phyloP scores from a whole-genome alignment of 1,139 yeast genomes.

The Scheffersomyces quercinus region DNA sequence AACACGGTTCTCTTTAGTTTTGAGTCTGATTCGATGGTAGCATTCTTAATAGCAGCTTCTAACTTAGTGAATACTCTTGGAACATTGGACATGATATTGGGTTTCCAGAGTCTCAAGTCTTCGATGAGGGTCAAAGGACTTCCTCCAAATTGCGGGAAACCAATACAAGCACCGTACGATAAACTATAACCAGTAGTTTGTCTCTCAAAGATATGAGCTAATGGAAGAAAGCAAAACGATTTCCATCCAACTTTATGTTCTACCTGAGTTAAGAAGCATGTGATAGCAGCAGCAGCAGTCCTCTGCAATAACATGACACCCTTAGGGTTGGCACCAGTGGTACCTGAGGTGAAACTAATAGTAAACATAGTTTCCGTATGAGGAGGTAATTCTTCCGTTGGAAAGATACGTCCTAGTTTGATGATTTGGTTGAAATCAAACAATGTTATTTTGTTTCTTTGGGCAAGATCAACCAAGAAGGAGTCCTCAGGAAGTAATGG shows the following conservation, averaged over 20 bases:
- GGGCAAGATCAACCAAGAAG: conserved; percentile 13
- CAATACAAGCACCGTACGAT: conserved; percentile 16
- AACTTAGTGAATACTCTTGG: conserved; percentile 68
- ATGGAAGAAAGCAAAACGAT: conserved; percentile 22
- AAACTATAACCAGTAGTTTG: conserved; percentile 16
- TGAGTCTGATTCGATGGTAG: conserved; percentile 30
- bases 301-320: conserved; percentile 67
- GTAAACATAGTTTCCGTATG: conserved; percentile 57
- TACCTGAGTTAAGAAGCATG: conserved; percentile 21
- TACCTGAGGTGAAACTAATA: conserved; percentile 77
- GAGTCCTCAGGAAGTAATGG: conserved; percentile 18
- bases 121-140: conserved; percentile 51
- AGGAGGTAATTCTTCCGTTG: conserved; percentile 50
- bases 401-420: conserved; percentile 51
- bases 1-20: conserved; percentile 11
- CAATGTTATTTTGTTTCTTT: conserved; percentile 8
- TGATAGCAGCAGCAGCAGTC: conserved; percentile 52
- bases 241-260: conserved; percentile 9
- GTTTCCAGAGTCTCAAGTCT: conserved; percentile 57
- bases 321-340: conserved; percentile 69
- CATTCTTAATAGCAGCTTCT: conserved; percentile 51
- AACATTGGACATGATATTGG: conserved; percentile 55
- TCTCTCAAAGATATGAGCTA: conserved; percentile 28
- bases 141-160: conserved; percentile 31
- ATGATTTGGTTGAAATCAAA: conserved; percentile 53